phyloP scores from a whole-genome alignment of 2,329 filamentous ascomycete species.

The Zymoseptoria passerinii region DNA sequence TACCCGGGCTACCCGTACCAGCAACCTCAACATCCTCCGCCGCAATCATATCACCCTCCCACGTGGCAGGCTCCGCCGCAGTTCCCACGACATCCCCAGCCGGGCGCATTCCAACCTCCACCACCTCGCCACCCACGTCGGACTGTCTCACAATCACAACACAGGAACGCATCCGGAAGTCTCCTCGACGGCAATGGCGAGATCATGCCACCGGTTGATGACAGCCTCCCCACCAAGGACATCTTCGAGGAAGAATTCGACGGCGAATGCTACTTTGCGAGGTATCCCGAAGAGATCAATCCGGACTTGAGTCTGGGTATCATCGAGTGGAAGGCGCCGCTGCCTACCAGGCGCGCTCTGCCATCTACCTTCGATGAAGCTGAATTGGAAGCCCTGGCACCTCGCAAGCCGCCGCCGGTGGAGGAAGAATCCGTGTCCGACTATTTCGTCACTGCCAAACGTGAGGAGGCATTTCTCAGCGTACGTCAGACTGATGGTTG shows the following conservation, averaged over 20 bases:
- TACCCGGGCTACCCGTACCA: conserved; percentile 15
- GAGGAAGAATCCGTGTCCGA: conserved; percentile 43
- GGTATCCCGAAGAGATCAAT: conserved; percentile 38
- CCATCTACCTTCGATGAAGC: conserved; percentile 38
- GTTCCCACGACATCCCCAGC: conserved; percentile 9
- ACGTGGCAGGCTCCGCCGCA: conserved; percentile 1
- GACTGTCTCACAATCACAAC: conserved; percentile 16
- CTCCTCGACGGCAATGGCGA: conserved; percentile 24
- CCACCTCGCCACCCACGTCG: conserved; percentile 2
- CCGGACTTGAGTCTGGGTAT: conserved; percentile 38
- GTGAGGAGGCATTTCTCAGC: conserved; percentile 38
- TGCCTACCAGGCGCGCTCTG: conserved; percentile 36
- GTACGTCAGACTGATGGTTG: conserved; percentile 44
- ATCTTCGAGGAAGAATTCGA: conserved; percentile 37
- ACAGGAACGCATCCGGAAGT: conserved; percentile 3
- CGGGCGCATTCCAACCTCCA: conserved; percentile 14
- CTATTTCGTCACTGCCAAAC: conserved; percentile 39
- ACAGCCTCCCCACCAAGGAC: conserved; percentile 8
- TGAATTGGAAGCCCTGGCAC: conserved; percentile 36
- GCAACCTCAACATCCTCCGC: conserved; percentile 7
- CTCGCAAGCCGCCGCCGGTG: conserved; percentile 28
- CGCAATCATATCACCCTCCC: conserved; percentile 6
- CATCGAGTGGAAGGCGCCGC: conserved; percentile 38
- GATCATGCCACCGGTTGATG: conserved; percentile 15
- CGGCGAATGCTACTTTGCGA: conserved; percentile 36